Evolutionary conservation across 2,329 filamentous ascomycete species (phyloP), one percentile per base, ranked within the genome.

Genomic region (Graphilbum ipis-grandicollis): DNA sequence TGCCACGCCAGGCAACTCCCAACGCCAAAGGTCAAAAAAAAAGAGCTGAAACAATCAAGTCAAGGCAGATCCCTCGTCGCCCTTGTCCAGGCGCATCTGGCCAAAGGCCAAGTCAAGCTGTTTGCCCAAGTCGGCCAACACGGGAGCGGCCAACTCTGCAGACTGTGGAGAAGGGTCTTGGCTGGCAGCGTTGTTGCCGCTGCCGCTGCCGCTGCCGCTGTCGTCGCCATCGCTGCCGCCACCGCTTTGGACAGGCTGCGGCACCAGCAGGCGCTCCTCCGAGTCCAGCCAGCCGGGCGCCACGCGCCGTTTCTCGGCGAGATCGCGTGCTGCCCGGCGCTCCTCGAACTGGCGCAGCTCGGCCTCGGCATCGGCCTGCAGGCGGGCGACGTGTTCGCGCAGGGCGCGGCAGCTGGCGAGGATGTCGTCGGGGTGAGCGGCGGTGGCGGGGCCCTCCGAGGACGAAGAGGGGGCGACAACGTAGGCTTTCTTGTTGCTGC

Each of bases 351-450:
- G 70, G 36, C 63, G 58, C 38, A 94, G 62, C 37, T 77, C 71
- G 26, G 63, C 60, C 43, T 79, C 68, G 2, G 81, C 81, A 26
- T 82, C 75, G 3, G 66, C 63, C 44, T 77, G 68, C 45, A 82
- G 65, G 45, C 74, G 71, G 19, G 71, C 60, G 12, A 98, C 64
- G 55, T 94, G 82, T 2, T 71, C 68, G 46, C 80, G 75, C 31
- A 98, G 68, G 8, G 79, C 76, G 43, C 71, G 69, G 58, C 88
- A 94, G 19, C 83, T 85, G 13, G 75, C 68, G 17, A 86, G 67
- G 49, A 98, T 93, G 46, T 86, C 78, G 48, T 85, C 75, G 1
- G 90, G 85, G 47, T 93, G 82, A 5, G 86, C 84, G 33, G 84
- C n/a, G n/a, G n/a, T n/a, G n/a, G n/a, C n/a, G n/a, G n/a, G n/a